Evolutionary conservation across 345 rosid species (phyloP).

Genomic region (Hevea brasiliensis): DNA sequence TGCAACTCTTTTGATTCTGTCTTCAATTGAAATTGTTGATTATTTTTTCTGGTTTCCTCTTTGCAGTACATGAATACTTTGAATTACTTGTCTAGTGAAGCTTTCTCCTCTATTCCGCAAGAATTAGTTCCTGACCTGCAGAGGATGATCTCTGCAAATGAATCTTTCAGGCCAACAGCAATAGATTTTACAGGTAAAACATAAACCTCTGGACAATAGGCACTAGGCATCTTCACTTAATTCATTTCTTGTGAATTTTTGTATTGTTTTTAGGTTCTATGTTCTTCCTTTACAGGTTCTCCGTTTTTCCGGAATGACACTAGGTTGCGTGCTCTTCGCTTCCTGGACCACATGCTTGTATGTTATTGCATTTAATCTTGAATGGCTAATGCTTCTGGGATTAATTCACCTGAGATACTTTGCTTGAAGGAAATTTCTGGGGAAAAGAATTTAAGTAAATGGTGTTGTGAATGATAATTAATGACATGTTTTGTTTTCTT

Average conservation of each 20-base stretch:
- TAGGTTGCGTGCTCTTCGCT: constrained; percentile 97
- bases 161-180: constrained; percentile 83
- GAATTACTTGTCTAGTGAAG: constrained; percentile 82
- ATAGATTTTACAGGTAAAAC: constrained; percentile 80
- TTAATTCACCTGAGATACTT: constrained; percentile 8
- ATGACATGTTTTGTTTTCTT: constrained; percentile 22
- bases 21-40: background rate
- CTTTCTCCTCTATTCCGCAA: constrained; percentile 78
- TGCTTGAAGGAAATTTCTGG: constrained; percentile 8
- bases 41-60: constrained; percentile 14
- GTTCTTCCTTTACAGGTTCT: constrained; percentile 57
- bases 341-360: constrained; percentile 99
- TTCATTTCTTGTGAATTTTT: background rate
- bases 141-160: constrained; percentile 87
- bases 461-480: constrained; percentile 3
- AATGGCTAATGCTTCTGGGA: constrained; percentile 9
- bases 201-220: background rate
- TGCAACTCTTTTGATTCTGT: background rate
- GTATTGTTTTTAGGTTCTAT: constrained; percentile 21
- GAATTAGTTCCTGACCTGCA: constrained; percentile 87
- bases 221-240: no score
- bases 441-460: background rate
- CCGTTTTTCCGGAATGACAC: constrained; percentile 85
- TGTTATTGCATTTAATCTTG: constrained; percentile 34
- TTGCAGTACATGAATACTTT: constrained; percentile 89